phyloP scores from a whole-genome alignment of 2,329 filamentous ascomycete genomes.

The Truncatella angustata region DNA sequence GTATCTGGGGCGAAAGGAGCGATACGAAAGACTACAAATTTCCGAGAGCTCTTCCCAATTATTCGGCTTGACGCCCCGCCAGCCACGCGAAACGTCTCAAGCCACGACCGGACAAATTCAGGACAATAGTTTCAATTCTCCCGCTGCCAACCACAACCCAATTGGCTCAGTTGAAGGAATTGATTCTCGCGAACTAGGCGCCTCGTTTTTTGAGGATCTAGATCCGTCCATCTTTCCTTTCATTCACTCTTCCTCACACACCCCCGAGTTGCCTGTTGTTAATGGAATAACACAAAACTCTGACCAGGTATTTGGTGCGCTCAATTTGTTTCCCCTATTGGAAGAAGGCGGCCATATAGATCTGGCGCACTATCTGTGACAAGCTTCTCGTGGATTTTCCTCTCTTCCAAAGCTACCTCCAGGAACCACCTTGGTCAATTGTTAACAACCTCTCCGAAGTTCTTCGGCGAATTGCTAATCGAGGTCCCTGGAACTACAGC shows the following conservation, averaged over 20 bases:
- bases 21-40: constrained; percentile 42
- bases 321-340: constrained; percentile 51
- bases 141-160: background rate
- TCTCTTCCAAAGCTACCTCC: no score
- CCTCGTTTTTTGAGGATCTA: constrained; percentile 12
- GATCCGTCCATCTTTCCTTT: constrained; percentile 24
- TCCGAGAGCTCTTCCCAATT: constrained; percentile 51
- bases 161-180: background rate
- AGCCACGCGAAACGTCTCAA: constrained; percentile 9
- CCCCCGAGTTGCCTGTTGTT: constrained; percentile 39
- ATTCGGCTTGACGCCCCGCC: constrained; percentile 46
- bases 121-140: constrained; percentile 1
- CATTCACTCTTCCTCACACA: constrained; percentile 6
- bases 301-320: constrained; percentile 39
- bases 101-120: background rate
- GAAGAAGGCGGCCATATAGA: constrained; percentile 54
- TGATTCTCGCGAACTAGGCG: background rate
- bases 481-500: no score
- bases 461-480: no score
- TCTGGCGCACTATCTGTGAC: constrained; percentile 37
- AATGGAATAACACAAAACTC: constrained; percentile 33
- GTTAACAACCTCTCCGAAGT: no score
- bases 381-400: no score
- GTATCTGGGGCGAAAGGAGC: constrained; percentile 46
- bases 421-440: no score